Evolutionary conservation across 108 stramenopile species (phyloP).

Genomic region (Skeletonema costatum): DNA sequence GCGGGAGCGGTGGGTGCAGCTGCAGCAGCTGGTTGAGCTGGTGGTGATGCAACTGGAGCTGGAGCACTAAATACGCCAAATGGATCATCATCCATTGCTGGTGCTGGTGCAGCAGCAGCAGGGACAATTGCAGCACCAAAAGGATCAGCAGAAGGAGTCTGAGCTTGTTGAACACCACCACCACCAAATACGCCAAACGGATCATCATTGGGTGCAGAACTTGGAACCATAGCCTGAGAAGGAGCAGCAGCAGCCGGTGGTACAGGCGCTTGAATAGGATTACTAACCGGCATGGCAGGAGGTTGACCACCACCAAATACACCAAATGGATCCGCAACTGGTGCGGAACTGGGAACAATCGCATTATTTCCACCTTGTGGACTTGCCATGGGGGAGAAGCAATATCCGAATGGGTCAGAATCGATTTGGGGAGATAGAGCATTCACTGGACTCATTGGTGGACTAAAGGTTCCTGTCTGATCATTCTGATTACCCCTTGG

Average conservation of each 20-base stretch:
- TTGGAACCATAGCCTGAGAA: constrained; percentile 27
- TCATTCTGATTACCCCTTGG: not conserved
- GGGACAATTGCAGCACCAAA: constrained; percentile 25
- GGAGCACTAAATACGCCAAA: constrained; percentile 29
- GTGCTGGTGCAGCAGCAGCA: not conserved
- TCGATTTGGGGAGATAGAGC: not conserved
- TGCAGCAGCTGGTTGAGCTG: not conserved
- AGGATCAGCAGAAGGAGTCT: constrained; percentile 18
- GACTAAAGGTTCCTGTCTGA: not conserved
- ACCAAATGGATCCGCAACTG: not conserved
- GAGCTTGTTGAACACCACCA: not conserved
- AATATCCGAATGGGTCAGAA: constrained; percentile 38
- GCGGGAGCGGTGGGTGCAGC: not conserved
- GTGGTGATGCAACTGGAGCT: constrained; percentile 1
- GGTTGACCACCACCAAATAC: constrained; percentile 1
- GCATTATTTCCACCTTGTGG: constrained; percentile 11
- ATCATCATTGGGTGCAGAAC: constrained; percentile 18
- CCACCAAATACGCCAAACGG: constrained; percentile 38
- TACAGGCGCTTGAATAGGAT: not conserved
- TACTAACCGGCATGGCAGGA: not conserved
- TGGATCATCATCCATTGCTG: constrained; percentile 11
- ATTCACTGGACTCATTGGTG: constrained; percentile 5
- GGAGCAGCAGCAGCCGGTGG: not conserved
- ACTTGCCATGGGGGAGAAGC: constrained; percentile 32
- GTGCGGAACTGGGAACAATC: not conserved